Evolutionary conservation across 2,329 filamentous ascomycete genomes (phyloP).

Genomic region (Pyricularia grisea): DNA sequence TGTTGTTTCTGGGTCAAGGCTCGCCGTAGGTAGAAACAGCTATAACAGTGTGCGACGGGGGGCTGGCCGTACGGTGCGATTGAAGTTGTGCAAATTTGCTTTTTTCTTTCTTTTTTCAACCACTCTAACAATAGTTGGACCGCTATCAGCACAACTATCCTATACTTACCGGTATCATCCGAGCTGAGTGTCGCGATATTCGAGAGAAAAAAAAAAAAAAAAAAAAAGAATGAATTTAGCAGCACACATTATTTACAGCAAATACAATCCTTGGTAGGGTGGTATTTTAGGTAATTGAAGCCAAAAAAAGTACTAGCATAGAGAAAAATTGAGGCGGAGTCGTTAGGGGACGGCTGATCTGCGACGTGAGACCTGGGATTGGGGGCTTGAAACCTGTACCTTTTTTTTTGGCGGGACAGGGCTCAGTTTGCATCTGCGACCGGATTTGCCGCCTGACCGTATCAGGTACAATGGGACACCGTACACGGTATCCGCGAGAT

Average conservation of each 20-base stretch:
- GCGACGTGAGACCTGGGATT: slow-evolving; percentile 29
- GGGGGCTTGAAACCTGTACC: slow-evolving; percentile 14
- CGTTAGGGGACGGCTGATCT: slow-evolving; percentile 20
- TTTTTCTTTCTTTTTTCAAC: not conserved
- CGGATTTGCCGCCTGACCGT: slow-evolving; percentile 20
- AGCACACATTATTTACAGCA: no score
- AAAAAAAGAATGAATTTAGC: no score
- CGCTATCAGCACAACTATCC: no score
- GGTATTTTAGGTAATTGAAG: no score
- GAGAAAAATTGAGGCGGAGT: slow-evolving; percentile 18
- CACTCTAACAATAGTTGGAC: no score
- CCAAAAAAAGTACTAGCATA: slow-evolving; percentile 2
- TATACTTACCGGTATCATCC: no score
- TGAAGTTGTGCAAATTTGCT: not conserved
- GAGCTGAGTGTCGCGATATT: no score
- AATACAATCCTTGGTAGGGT: no score
- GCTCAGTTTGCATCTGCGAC: slow-evolving; percentile 18
- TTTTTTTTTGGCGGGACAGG: not conserved
- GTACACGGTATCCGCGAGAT: not conserved
- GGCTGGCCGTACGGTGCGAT: not conserved
- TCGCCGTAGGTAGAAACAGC: no score
- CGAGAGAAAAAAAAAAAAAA: no score
- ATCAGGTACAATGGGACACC: not conserved
- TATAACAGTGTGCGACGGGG: not conserved
- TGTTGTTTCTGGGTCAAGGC: no score